Evolutionary conservation across 1,284 basidiomycete genomes (phyloP).

Genomic region (Coniferiporia sulphurascens): DNA sequence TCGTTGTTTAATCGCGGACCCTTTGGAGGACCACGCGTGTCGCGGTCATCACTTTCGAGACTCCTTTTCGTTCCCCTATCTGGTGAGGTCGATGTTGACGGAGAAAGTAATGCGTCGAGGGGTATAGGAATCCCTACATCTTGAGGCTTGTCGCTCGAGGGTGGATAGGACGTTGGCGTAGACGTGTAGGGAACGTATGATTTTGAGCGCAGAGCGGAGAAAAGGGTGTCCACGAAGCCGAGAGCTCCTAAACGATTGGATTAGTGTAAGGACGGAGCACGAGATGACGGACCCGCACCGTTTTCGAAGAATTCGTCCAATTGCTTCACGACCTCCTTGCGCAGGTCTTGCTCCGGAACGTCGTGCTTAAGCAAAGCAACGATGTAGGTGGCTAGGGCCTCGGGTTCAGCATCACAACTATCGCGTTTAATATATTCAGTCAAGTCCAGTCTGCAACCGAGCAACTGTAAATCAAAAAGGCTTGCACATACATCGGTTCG

Average conservation of each 20-base stretch:
- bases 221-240: conserved; percentile 80
- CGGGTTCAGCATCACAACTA: conserved; percentile 95
- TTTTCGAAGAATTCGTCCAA: conserved; percentile 91
- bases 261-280: conserved; percentile 18
- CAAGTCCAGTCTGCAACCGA: conserved; percentile 14
- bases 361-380: conserved; percentile 92
- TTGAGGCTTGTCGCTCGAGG: conserved; percentile 28
- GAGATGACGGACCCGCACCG: conserved; percentile 41
- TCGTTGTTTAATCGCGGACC: conserved; percentile 62
- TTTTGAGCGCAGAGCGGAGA: conserved; percentile 75
- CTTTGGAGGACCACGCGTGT: conserved; percentile 56
- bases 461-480: conserved; percentile 13
- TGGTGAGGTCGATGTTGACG: conserved; percentile 36
- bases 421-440: conserved; percentile 14
- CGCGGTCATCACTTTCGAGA: conserved; percentile 54
- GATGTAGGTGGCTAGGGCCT: conserved; percentile 91
- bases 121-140: conserved; percentile 76
- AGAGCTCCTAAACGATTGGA: conserved; percentile 49
- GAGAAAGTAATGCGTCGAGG: conserved; percentile 54
- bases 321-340: conserved; percentile 71
- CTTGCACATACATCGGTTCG: conserved; percentile 71
- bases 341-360: conserved; percentile 77
- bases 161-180: conserved; percentile 34
- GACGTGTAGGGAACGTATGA: conserved; percentile 69
- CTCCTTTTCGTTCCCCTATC: conserved; percentile 61